These are phyloP conservation scores for Vaccinium darrowii DNA, from an alignment of 148 eudicot species.

Conservation along the genomic window DNA sequence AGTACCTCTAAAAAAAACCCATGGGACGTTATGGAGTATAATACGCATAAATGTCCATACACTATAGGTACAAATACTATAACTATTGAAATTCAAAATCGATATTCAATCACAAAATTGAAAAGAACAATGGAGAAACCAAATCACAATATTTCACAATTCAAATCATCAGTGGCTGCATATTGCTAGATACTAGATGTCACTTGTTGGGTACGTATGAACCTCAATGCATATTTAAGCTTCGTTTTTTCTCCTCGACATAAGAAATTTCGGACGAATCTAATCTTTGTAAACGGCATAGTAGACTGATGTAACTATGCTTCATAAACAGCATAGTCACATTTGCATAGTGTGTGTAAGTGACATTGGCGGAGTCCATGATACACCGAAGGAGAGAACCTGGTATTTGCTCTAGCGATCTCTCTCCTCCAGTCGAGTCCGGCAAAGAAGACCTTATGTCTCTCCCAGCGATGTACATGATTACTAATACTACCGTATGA, in stretches of 20 bases:
- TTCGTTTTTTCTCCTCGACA: no score
- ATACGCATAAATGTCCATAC: no score
- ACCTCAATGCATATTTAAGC: no score
- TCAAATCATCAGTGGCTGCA: neutral
- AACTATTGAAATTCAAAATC: neutral
- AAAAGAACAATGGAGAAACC: neutral
- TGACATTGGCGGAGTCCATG: neutral
- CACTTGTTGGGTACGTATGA: neutral
- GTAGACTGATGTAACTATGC: no score
- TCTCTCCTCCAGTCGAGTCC: neutral
- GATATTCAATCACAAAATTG: neutral
- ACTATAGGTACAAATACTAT: no score
- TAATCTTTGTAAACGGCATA: no score
- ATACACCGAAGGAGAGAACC: neutral
- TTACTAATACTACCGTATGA: neutral
- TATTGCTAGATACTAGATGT: neutral
- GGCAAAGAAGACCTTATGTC: neutral
- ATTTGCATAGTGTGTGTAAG: neutral
- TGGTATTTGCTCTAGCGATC: neutral
- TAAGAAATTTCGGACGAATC: no score
- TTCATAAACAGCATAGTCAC: neutral
- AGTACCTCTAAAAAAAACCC: no score
- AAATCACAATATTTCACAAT: neutral
- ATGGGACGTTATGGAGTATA: no score
- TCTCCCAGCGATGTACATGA: neutral